Base-by-base conservation (phyloP, 2,329 filamentous ascomycete genomes). In the Nemania sp. region DNA sequence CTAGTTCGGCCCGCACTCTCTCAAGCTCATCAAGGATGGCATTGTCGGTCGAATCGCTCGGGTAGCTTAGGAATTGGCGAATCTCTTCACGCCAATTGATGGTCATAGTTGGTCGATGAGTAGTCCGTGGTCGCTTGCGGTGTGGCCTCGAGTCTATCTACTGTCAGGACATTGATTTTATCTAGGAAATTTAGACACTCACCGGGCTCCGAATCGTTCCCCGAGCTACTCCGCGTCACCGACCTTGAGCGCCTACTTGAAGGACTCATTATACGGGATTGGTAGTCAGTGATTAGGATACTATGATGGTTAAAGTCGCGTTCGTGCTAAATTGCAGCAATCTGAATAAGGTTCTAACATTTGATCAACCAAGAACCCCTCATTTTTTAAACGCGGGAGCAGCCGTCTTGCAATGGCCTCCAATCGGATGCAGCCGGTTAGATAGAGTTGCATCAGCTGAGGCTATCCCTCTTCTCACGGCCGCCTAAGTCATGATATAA, bases 11-110 rank as follows among this genome's bases (percentile, higher is more conserved):
- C 15, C 15, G 45, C 53, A 58, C 54, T 5, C 13, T 47, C 15
- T 64, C 62, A 20, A 64, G 62, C 62, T 59, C 38, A 47, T 64
- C 55, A 29, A 64, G 32, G n/a, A 64, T 64, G n/a, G n/a, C 55
- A 13, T 53, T 26, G 24, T 59, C 55, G 24, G 41, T 53, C 20
- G 52, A 43, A 20, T 64, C 54, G 24, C 54, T 57, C 10, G 45
- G 24, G 32, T 35, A 7, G 11, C 26, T 32, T 10, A 64, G 47
- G 13, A 64, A 64, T 57, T 45, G 53, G 43, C 62, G 58, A 15
- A 64, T 58, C 43, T 58, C 62, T 45, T 64, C 22, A 41, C 53
- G 62, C 62, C 53, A 64, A 54, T 64, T 54, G 24, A 64, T 64
- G 7, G 53, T 53, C 45, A 64, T 57, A 8, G 61, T 64, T 2